Percentiles rank a stretch among this genome's conserved stretches.
phyloP scores from a whole-genome alignment of 2,329 filamentous ascomycete genomes.

The Fusarium continuum region DNA sequence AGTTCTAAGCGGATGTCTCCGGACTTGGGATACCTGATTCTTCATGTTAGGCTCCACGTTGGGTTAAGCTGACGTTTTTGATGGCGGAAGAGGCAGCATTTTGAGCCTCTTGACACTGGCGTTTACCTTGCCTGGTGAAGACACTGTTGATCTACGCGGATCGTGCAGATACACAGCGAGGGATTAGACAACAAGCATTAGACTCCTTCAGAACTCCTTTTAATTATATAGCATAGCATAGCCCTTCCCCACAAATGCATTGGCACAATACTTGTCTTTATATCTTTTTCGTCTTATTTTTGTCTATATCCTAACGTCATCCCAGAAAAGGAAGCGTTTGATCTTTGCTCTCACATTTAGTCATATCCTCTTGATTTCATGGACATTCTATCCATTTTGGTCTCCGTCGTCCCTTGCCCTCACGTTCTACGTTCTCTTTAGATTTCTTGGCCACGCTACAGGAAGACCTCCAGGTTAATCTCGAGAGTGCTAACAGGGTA shows the following conservation, averaged over 20 bases:
- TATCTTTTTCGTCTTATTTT: conserved; percentile 33
- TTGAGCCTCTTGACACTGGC: conserved; percentile 3
- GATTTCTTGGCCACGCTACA: conserved; percentile 60
- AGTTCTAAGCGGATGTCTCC: background rate
- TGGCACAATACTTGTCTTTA: conserved; percentile 5
- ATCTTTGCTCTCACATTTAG: conserved; percentile 29
- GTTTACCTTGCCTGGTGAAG: conserved; percentile 17
- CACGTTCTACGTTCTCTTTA: conserved; percentile 22
- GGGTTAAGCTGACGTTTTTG: background rate
- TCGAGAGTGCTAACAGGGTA: conserved; percentile 95
- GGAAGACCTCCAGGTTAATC: conserved; percentile 92
- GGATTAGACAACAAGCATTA: conserved; percentile 20
- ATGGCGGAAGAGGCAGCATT: conserved; percentile 3
- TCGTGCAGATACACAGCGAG: background rate
- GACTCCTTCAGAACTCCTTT: background rate
- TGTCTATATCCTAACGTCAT: conserved; percentile 43
- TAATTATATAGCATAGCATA: conserved; percentile 7
- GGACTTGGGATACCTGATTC: background rate
- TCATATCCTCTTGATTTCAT: conserved; percentile 32
- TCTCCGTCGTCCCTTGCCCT: conserved; percentile 10
- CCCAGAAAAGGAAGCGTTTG: conserved; percentile 27
- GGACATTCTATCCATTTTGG: background rate
- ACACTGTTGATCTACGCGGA: background rate
- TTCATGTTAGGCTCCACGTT: background rate
- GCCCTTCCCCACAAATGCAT: background rate